Base-by-base conservation (phyloP, 2,329 filamentous ascomycete species). In the Aspergillus calidoustus region DNA sequence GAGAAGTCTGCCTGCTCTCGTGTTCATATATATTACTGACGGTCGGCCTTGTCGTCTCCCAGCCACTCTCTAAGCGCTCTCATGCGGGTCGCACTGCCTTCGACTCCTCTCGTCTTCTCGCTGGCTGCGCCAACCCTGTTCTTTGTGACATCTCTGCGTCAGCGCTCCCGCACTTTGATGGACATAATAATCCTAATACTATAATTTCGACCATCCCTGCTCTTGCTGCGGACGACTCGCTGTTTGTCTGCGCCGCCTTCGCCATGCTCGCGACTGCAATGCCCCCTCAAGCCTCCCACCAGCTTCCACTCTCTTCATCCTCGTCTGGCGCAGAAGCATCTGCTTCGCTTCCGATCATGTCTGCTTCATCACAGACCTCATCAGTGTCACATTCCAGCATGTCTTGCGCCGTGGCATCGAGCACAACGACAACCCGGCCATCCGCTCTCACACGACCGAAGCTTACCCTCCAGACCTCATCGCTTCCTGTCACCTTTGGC, bases 401-500 rank as follows among this genome's bases (percentile, higher is more conserved):
- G 64, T 48, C 64, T 46, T 67, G 62, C 49, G 61, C 60, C 28
- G 28, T 68, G 13, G 56, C 60, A 22, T 64, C 66, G n/a, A 64
- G 52, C 43, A 50, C 64, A 15, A 49, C 58, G 3, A 28, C 61
- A 31, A 46, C 5, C 53, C 65, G 53, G 9, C 64, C 61, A 48
- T 62, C 67, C 19, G 64, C 69, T 38, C 65, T 69, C 41, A 76
- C 78, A 56, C 78, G 84, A 62, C 87, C 87, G 1, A 88, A 87
- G 74, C 80, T 89, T 54, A 86, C 84, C 44, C 79, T 89, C 56
- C 84, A 89, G 76, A 89, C 87, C 13, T 75, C 82, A 13, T 75
- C 77, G 48, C 72, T 81, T 2, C 78, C 80, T 43, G 77, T 81
- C 54, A 81, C 82, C 23, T 86, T 85, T 71, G 84, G 83, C 60